A percentile compares a stretch with the other conserved stretches of the same genome.
Evolutionary conservation across 257 asterid species (phyloP).

Genomic region (Petunia axillaris): DNA sequence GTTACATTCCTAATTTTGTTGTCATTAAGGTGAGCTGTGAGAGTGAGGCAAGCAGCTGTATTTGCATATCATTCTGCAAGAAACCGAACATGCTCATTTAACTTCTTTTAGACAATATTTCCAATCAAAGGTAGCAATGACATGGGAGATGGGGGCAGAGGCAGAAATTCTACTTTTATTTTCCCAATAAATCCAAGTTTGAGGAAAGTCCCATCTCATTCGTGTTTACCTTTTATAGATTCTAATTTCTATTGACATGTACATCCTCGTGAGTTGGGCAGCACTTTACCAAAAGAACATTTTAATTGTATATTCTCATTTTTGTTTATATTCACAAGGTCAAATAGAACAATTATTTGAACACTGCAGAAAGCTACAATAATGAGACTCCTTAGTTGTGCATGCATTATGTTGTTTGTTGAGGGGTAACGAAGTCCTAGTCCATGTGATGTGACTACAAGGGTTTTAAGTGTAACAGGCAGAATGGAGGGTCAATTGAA

Average conservation of each 20-base stretch:
- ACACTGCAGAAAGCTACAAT: no score
- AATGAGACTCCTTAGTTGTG: no score
- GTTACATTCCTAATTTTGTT: background rate
- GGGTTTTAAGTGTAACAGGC: no score
- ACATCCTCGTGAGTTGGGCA: background rate
- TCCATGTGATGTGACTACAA: no score
- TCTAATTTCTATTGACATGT: background rate
- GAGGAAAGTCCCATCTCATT: background rate
- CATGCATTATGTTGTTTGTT: no score
- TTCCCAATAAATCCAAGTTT: background rate
- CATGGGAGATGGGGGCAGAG: background rate
- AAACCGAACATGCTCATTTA: background rate
- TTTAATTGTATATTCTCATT: no score
- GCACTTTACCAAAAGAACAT: background rate
- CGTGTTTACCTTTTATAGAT: background rate
- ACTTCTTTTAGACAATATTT: background rate
- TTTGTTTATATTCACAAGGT: no score
- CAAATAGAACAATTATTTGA: no score
- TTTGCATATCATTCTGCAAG: conserved; percentile 14
- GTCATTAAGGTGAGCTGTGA: conserved; percentile 27
- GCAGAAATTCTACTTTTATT: background rate
- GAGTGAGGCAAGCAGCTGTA: conserved; percentile 28
- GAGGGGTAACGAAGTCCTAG: no score
- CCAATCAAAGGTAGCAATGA: background rate
- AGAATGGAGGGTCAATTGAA: no score